Base-by-base conservation (phyloP, 2,329 filamentous ascomycete genomes). In the Phyllosticta ampelicida region DNA sequence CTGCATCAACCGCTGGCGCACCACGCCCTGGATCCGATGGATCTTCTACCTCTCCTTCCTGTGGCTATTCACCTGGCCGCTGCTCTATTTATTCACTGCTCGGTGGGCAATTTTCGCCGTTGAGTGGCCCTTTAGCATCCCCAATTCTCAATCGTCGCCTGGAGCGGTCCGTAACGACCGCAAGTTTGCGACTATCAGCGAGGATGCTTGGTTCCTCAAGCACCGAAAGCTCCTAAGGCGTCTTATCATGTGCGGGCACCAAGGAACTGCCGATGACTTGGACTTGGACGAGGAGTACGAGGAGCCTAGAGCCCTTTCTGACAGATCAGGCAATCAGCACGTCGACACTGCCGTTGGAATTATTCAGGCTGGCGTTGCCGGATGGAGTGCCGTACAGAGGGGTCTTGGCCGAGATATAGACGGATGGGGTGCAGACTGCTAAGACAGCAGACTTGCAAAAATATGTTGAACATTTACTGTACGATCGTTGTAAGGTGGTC, bases 51-150 rank as follows among this genome's bases (percentile, higher is more conserved):
- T 87, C 5, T 83, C 83, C 0, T 82, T 89, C 60, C 70, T 87
- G 11, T 86, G 86, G 78, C 65, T 90, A 59, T 76, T 90, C 63
- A 75, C 80, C 2, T 90, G 87, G 87, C 87, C 87, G 0, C 79
- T 81, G 59, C 76, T 90, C 11, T 85, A 82, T 71, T 78, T 89
- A 67, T 72, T 79, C 18, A 90, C 87, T 1, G 83, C 81, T 66
- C 77, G 81, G 53, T 90, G 85, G 73, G 79, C 85, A 62, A 83
- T 87, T 2, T 78, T 82, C 2, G 74, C 76, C 20, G 78, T 80
- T 0, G 76, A 84, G 30, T 90, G 85, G 85, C 70, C 74, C 1
- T 84, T 79, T 63, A 80, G 78, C 2, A 65, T 67, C 3, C 61
- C 65, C 9, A 67, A 68, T 26, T 62, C 60, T 2, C 49, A 51